Percentiles rank a stretch among this genome's conserved stretches.
phyloP scores from a whole-genome alignment of 164 flowering plant genomes.

The Magnolia officinalis region DNA sequence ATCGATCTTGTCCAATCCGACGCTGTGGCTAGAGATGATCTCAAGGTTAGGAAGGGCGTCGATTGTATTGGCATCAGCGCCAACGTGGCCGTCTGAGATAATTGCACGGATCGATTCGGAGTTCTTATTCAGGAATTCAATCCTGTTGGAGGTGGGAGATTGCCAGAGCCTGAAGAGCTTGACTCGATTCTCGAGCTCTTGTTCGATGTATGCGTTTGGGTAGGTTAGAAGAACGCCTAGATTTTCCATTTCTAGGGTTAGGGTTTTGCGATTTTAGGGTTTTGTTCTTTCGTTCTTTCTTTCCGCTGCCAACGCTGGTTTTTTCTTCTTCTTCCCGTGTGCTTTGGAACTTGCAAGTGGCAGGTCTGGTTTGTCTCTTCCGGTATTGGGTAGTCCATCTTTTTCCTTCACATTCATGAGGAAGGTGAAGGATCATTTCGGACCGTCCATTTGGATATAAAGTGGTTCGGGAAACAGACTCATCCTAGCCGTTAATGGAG shows the following conservation, averaged over 20 bases:
- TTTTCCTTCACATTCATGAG: too few relatives aligned
- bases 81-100: constrained; percentile 54
- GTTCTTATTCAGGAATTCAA: constrained; percentile 6
- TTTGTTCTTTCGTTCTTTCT: neutral
- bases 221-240: constrained; percentile 61
- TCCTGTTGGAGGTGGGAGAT: constrained; percentile 4
- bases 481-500: too few relatives aligned
- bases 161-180: constrained; percentile 56
- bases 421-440: too few relatives aligned
- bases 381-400: too few relatives aligned
- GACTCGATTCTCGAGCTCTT: constrained; percentile 60
- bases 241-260: constrained; percentile 41
- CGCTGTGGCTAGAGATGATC: constrained; percentile 73
- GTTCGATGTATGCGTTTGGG: constrained; percentile 55
- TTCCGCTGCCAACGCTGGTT: neutral
- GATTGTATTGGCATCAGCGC: constrained; percentile 62
- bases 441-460: too few relatives aligned
- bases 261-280: neutral
- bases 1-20: constrained; percentile 85
- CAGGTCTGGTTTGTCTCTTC: too few relatives aligned
- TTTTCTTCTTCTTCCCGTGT: too few relatives aligned
- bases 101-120: constrained; percentile 56
- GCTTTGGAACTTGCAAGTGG: too few relatives aligned
- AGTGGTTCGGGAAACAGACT: too few relatives aligned
- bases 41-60: constrained; percentile 72